A percentile compares a stretch with the other conserved stretches of the same genome.
phyloP scores from a whole-genome alignment of 441 rosid genomes.

The Populus trichocarpa region DNA sequence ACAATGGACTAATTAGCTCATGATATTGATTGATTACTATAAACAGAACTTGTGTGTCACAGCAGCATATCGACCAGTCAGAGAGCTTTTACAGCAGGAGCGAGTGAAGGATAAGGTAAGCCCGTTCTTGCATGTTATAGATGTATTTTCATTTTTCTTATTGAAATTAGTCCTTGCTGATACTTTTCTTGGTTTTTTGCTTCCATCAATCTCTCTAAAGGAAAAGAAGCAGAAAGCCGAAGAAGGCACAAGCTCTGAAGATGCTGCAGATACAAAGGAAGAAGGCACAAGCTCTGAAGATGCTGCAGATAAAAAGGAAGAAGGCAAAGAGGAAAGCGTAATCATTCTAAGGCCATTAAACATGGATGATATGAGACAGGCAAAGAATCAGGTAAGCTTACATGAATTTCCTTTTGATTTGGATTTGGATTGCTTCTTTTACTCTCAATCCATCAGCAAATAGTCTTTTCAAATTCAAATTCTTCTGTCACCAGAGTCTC shows the following conservation, averaged over 20 bases:
- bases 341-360: conserved; percentile 66
- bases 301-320: conserved; percentile 43
- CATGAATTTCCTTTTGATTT: background rate
- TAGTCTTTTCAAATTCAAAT: background rate
- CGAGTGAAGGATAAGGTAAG: conserved; percentile 66
- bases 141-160: background rate
- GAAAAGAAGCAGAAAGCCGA: conserved; percentile 54
- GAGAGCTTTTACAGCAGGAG: conserved; percentile 85
- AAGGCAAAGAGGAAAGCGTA: conserved; percentile 47
- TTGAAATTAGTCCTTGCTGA: background rate
- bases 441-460: background rate
- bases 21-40: conserved; percentile 15
- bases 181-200: background rate
- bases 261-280: no score
- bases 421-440: no score
- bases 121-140: background rate
- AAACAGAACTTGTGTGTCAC: conserved; percentile 86
- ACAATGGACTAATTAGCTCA: background rate
- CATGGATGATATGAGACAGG: conserved; percentile 93
- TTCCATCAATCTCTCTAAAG: conserved; percentile 18
- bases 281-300: conserved; percentile 48
- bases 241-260: conserved; percentile 15
- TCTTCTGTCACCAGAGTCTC: background rate
- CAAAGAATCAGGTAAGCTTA: conserved; percentile 79
- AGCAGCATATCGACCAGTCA: conserved; percentile 92